phyloP scores from a whole-genome alignment of 2,329 filamentous ascomycete species.

The Colletotrichum sidae region DNA sequence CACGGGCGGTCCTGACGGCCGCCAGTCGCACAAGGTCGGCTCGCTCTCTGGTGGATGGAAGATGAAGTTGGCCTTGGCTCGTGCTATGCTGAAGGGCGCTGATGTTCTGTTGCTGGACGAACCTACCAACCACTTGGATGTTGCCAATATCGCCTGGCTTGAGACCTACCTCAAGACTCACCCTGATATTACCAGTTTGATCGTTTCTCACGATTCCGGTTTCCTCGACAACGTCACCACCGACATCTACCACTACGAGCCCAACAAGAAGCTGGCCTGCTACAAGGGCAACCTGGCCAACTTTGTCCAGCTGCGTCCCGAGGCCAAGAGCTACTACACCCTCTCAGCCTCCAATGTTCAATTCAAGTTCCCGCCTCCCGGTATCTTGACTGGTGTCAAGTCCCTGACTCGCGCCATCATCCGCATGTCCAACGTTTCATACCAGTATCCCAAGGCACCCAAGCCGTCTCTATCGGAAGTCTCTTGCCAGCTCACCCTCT shows the following conservation, averaged over 20 bases:
- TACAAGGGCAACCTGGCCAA: constrained; percentile 85
- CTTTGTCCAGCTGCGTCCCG: constrained; percentile 90
- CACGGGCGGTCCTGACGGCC: constrained; percentile 86
- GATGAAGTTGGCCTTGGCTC: constrained; percentile 97
- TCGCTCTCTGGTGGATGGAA: constrained; percentile 99
- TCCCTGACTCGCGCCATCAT: constrained; percentile 94
- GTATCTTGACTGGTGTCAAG: constrained; percentile 95
- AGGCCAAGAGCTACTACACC: constrained; percentile 98
- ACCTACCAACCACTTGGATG: constrained; percentile 98
- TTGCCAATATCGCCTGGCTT: constrained; percentile 95
- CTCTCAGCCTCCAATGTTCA: constrained; percentile 87
- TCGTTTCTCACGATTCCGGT: constrained; percentile 97
- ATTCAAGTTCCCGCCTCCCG: constrained; percentile 98
- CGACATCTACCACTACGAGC: constrained; percentile 98
- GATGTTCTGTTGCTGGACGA: constrained; percentile 97
- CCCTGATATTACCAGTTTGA: constrained; percentile 95
- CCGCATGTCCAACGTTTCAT: constrained; percentile 91
- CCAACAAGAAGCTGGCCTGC: constrained; percentile 89
- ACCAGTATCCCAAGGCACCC: constrained; percentile 88
- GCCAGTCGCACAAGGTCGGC: constrained; percentile 90
- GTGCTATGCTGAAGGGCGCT: constrained; percentile 97
- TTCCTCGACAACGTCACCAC: constrained; percentile 98
- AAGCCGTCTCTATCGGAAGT: constrained; percentile 92
- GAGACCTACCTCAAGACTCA: constrained; percentile 96
- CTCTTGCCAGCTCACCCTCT: constrained; percentile 87